Conservation (phyloP, 768 basidiomycete species). For the Lanmaoa rubissima region DNA sequence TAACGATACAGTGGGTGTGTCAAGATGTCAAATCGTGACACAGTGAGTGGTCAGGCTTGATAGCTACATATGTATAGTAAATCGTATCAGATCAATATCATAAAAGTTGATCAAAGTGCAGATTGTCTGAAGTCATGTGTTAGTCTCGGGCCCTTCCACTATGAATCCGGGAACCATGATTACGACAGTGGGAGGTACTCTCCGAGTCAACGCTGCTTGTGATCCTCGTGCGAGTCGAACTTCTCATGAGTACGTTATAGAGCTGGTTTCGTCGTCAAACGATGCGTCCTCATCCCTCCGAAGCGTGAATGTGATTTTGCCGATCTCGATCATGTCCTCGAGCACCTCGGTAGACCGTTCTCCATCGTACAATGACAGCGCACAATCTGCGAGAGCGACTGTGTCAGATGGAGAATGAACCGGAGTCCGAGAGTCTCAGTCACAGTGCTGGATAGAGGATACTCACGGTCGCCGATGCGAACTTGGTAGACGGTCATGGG, state of each 20-base stretch:
- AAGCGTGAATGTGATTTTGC: conserved; percentile 24
- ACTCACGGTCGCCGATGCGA: conserved; percentile 21
- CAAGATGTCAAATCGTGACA: neutral
- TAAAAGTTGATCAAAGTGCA: neutral
- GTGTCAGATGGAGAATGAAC: neutral
- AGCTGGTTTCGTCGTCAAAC: neutral
- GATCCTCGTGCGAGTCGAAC: neutral
- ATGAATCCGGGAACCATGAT: neutral
- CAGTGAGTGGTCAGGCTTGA: neutral
- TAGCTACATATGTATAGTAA: neutral
- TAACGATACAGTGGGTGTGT: conserved; percentile 5
- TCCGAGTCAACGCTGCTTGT: neutral
- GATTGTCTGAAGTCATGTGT: neutral
- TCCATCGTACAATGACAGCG: conserved; percentile 21
- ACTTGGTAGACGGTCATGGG: conserved; percentile 22
- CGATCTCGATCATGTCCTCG: conserved; percentile 20
- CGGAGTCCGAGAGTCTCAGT: neutral
- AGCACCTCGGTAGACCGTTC: conserved; percentile 1
- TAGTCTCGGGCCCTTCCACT: neutral
- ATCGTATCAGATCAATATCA: neutral
- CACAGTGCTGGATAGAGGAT: too few species aligned
- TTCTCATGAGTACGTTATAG: neutral
- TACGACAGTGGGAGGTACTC: too few species aligned
- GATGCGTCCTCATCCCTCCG: conserved; percentile 2
- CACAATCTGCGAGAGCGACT: conserved; percentile 14